Evolutionary conservation across 2,329 filamentous ascomycete species (phyloP), one percentile per base, ranked within the genome.

Genomic region (Aspergillus amoenus): DNA sequence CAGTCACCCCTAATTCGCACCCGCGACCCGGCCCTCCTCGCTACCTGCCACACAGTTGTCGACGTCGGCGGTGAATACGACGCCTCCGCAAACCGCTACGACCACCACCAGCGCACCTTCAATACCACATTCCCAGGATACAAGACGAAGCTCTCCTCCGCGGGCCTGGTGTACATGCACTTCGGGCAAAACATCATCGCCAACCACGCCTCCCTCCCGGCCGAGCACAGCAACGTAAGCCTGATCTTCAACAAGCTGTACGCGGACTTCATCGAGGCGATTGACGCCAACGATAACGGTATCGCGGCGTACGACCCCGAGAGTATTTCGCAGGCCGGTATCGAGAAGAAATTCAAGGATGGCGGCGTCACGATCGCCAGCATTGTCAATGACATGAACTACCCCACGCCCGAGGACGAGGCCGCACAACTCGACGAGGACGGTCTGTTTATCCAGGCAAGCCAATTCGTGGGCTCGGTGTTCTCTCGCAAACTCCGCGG

Each of bases 1-100:
- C 78, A 83, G 65, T 88, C 91, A 24, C 73, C 82, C 43, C 88
- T 99, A 43, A 81, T 96, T 50, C 92, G 94, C 66, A 96, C 93
- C 47, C 90, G 94, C 69, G 92, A 99, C 75, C 86, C 91, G 17
- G 83, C 85, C 24, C 74, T 88, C 32, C 88, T 99, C 40, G 84
- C 86, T 41, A 85, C 84, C 58, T 97, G 93, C 82, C 90, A 97
- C 80, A 96, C 91, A 55, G 93, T 99, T 58, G 93, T 97, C 66
- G 94, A 99, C 72, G 94, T 97, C n/a, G 93, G 93, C 70, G 93
- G 93, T 68, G 90, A 93, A 75, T 97, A 99, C 78, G 89, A 96
- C 70, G 78, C 90, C 55, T 74, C 79, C 50, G 78, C 77, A 63
- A 86, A 91, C 76, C 89, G 93, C 68, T 99, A 90, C 81, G 94